A percentile compares a stretch with the other conserved stretches of the same genome.
phyloP scores from a whole-genome alignment of 2,329 filamentous ascomycete species.

The Decorospora gaudefroyi region DNA sequence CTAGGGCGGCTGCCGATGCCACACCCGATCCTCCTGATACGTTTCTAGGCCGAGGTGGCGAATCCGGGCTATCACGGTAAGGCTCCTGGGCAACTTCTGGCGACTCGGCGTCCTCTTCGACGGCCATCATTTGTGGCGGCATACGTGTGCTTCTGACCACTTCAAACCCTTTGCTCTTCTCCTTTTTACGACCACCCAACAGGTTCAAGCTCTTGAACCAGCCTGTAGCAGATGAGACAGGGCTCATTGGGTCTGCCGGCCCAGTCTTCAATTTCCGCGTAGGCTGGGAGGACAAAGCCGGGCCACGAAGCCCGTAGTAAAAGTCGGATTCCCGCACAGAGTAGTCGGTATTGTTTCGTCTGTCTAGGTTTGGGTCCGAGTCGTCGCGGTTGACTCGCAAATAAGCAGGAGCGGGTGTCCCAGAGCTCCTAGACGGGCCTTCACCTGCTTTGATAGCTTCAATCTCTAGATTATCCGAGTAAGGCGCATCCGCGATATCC shows the following conservation, averaged over 20 bases:
- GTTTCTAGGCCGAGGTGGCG: conserved; percentile 7
- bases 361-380: conserved; percentile 60
- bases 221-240: conserved; percentile 83
- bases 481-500: conserved; percentile 54
- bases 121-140: conserved; percentile 70
- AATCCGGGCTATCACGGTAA: conserved; percentile 60
- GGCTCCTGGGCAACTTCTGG: conserved; percentile 46
- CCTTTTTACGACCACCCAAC: conserved; percentile 83
- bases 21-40: conserved; percentile 17
- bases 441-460: conserved; percentile 39
- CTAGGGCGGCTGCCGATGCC: conserved; percentile 22
- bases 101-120: conserved; percentile 63
- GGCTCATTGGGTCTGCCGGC: conserved; percentile 90
- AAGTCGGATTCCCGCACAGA: conserved; percentile 94
- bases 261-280: conserved; percentile 89
- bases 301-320: conserved; percentile 90
- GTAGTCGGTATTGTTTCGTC: conserved; percentile 74
- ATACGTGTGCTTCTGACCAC: conserved; percentile 89
- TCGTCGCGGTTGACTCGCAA: conserved; percentile 54
- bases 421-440: conserved; percentile 40
- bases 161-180: conserved; percentile 95
- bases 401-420: conserved; percentile 54
- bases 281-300: conserved; percentile 78
- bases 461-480: conserved; percentile 50
- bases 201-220: conserved; percentile 74